Conservation (phyloP, 1,284 basidiomycete genomes). For the Heliocybe sulcata region DNA sequence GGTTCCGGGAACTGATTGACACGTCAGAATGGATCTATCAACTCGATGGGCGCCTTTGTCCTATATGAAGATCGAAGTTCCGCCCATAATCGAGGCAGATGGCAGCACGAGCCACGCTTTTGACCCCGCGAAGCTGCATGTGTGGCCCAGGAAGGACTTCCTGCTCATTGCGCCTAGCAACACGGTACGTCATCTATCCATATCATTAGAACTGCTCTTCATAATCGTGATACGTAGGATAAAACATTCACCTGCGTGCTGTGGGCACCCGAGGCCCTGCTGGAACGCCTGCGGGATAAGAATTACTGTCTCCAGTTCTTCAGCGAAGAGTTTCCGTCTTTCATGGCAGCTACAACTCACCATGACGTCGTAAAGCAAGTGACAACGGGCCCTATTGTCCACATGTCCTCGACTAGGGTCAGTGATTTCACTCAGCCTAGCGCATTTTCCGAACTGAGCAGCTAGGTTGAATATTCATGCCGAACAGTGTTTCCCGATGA, state of each 20-base stretch:
- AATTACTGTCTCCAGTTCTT: not conserved
- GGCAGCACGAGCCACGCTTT: not conserved
- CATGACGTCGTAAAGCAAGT: not conserved
- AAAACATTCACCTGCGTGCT: not conserved
- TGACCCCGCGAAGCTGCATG: not conserved
- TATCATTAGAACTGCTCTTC: not conserved
- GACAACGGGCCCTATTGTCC: not conserved
- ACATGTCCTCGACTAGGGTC: not conserved
- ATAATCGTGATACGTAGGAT: not conserved
- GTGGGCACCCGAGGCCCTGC: not conserved
- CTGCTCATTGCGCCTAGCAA: not conserved
- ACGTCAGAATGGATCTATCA: not conserved
- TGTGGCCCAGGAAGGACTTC: not conserved
- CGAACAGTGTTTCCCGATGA: not conserved
- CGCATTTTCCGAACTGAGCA: not conserved
- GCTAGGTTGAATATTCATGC: not conserved
- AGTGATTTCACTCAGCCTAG: not conserved
- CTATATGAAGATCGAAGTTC: not conserved
- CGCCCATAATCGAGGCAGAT: not conserved
- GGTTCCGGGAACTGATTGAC: too few species aligned
- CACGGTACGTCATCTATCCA: not conserved
- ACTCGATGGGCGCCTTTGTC: not conserved
- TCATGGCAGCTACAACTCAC: not conserved
- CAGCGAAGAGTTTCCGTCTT: not conserved
- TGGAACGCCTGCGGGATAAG: not conserved